Percentiles rank a stretch among this genome's conserved stretches.
phyloP scores from a whole-genome alignment of 495 filamentous ascomycete genomes.

The Xylaria longipes region DNA sequence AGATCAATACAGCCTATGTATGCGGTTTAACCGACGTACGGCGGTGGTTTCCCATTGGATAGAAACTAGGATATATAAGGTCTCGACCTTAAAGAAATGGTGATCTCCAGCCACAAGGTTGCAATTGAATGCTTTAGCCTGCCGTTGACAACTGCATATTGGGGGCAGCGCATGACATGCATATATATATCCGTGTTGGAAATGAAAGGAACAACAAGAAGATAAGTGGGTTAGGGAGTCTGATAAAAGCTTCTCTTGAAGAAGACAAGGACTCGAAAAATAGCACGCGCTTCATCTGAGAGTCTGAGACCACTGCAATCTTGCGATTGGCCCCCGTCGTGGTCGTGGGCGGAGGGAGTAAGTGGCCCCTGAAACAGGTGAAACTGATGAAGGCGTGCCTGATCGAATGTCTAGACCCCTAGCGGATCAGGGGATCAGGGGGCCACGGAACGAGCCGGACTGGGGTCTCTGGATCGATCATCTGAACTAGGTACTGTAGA shows the following conservation, averaged over 20 bases:
- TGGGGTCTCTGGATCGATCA: conserved; percentile 3
- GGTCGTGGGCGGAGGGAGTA: not conserved
- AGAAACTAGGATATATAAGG: conserved; percentile 5
- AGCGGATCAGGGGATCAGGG: not conserved
- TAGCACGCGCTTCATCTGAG: not conserved
- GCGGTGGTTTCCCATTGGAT: conserved; percentile 13
- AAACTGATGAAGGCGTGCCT: conserved; percentile 6
- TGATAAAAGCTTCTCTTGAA: not conserved
- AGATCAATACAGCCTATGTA: conserved; percentile 28
- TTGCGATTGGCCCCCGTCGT: not conserved
- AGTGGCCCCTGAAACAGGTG: conserved; percentile 10
- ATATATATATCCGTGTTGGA: not conserved
- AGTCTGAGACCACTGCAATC: not conserved
- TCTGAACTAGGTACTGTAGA: not conserved
- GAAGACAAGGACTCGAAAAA: not conserved
- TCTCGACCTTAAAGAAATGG: conserved; percentile 1
- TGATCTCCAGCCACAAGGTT: conserved; percentile 27
- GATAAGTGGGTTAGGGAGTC: not conserved
- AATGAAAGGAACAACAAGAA: not conserved
- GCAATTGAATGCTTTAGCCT: conserved; percentile 15
- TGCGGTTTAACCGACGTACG: conserved; percentile 19
- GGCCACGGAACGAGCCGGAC: conserved; percentile 1
- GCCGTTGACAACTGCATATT: conserved; percentile 24
- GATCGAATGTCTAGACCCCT: not conserved
- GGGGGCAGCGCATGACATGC: conserved; percentile 7